Evolutionary conservation across 495 filamentous ascomycete species (phyloP).

Genomic region (Neurospora terricola): DNA sequence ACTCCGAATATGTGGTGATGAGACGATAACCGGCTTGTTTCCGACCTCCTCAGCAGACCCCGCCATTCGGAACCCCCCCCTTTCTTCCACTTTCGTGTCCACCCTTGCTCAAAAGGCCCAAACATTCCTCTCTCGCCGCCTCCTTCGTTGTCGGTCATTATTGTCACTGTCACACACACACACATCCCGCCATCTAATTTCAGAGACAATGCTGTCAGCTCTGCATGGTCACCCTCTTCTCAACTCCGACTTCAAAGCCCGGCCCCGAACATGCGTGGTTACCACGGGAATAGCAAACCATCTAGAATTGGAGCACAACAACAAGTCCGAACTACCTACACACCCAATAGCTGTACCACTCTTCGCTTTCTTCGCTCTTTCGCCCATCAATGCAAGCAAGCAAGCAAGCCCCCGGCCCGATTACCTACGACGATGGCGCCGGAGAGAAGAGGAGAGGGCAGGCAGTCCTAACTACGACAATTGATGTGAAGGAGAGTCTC

Average conservation of each 20-base stretch:
- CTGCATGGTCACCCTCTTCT: background rate
- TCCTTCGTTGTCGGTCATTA: background rate
- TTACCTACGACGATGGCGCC: background rate
- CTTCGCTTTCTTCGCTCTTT: background rate
- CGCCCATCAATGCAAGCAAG: background rate
- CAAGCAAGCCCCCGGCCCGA: background rate
- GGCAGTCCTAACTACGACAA: background rate
- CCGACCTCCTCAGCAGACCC: background rate
- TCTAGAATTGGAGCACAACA: background rate
- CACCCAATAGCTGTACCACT: background rate
- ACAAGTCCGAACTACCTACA: background rate
- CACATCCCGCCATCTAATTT: background rate
- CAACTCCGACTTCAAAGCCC: background rate
- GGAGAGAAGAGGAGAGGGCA: background rate
- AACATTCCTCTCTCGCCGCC: background rate
- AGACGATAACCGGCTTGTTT: background rate
- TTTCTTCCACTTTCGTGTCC: background rate
- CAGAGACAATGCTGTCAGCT: background rate
- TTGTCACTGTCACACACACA: background rate
- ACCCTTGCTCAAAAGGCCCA: background rate
- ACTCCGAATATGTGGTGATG: background rate
- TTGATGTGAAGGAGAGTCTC: background rate
- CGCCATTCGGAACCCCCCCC: background rate
- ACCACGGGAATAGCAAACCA: background rate
- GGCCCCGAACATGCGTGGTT: background rate